These are phyloP conservation scores for Trichoderma koningii DNA, from an alignment of 2,329 filamentous ascomycete genomes.

Conservation along the genomic window DNA sequence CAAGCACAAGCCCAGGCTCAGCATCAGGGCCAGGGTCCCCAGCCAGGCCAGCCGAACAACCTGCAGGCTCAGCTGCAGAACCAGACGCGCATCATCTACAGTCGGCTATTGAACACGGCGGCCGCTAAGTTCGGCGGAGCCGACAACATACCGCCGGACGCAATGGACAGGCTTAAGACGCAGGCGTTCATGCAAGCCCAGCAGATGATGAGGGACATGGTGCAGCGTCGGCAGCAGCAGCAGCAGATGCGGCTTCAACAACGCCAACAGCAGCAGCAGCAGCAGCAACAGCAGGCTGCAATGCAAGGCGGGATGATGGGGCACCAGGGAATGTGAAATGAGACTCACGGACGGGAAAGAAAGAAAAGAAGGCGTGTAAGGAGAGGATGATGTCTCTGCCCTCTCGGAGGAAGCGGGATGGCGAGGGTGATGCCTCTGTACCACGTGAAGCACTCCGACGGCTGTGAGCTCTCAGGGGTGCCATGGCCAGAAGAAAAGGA, in stretches of 20 bases:
- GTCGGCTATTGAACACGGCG: slow-evolving; percentile 41
- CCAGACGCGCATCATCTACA: slow-evolving; percentile 44
- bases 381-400: background rate
- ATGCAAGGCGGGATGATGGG: slow-evolving; percentile 59
- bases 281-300: slow-evolving; percentile 44
- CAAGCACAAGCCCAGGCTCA: slow-evolving; percentile 40
- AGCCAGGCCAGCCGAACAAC: slow-evolving; percentile 39
- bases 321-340: slow-evolving; percentile 49
- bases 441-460: background rate
- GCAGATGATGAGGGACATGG: slow-evolving; percentile 38
- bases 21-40: slow-evolving; percentile 38
- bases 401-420: slow-evolving; percentile 25
- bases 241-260: slow-evolving; percentile 41
- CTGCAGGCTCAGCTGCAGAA: slow-evolving; percentile 15
- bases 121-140: slow-evolving; percentile 45
- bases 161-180: slow-evolving; percentile 49
- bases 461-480: background rate
- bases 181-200: slow-evolving; percentile 46
- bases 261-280: slow-evolving; percentile 41
- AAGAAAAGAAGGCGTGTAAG: slow-evolving; percentile 1
- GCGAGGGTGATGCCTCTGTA: background rate
- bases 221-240: slow-evolving; percentile 44
- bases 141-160: slow-evolving; percentile 51
- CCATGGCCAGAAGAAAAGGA: background rate
- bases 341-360: background rate